Conservation (phyloP, 139 green algal genomes). For the Ulvella scutata region DNA sequence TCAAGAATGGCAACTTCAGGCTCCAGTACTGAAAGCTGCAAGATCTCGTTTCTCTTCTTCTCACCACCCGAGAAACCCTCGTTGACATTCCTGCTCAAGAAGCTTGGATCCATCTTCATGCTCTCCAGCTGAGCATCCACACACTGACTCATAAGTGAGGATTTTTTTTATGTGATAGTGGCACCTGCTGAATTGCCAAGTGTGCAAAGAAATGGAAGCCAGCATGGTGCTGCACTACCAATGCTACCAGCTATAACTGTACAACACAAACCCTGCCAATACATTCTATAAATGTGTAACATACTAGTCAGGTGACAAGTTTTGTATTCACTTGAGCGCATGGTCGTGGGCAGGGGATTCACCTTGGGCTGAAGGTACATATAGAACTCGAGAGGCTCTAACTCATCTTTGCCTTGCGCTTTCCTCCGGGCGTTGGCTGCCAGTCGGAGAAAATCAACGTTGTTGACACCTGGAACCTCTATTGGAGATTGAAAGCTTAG, state of each 20-base stretch:
- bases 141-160: too few species aligned
- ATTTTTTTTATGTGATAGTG: too few species aligned
- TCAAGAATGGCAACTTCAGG: slow-evolving; percentile 69
- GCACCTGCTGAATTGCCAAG: too few species aligned
- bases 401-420: slow-evolving; percentile 56
- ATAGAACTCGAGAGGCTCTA: slow-evolving; percentile 99
- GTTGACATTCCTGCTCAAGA: slow-evolving; percentile 97
- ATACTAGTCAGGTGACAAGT: too few species aligned
- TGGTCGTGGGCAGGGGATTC: neutral
- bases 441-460: slow-evolving; percentile 93
- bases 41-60: slow-evolving; percentile 97
- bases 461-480: slow-evolving; percentile 91
- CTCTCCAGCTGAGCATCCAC: slow-evolving; percentile 56
- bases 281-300: too few species aligned
- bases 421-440: slow-evolving; percentile 77
- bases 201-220: too few species aligned
- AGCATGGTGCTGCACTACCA: too few species aligned
- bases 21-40: slow-evolving; percentile 88
- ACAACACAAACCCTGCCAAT: too few species aligned
- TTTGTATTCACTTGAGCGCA: too few species aligned
- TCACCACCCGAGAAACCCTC: slow-evolving; percentile 95
- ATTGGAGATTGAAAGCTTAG: slow-evolving; percentile 87
- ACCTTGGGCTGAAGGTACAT: slow-evolving; percentile 84
- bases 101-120: slow-evolving; percentile 93
- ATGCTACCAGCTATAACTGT: too few species aligned